Evolutionary conservation across 352 stramenopile species (phyloP).

Genomic region (Pythium sukuiense): DNA sequence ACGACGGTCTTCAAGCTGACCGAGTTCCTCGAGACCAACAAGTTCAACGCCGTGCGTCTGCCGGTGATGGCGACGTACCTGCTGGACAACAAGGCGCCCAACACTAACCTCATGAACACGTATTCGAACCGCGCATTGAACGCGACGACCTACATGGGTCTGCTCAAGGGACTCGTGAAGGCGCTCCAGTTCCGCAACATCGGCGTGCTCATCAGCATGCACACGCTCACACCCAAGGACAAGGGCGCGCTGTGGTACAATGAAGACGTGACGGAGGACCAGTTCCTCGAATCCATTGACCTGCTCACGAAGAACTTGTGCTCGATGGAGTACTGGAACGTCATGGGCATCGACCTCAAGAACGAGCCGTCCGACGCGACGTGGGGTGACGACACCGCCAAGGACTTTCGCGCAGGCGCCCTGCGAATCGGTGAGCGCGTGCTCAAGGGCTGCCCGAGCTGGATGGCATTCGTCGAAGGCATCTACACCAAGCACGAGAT

Average conservation of each 20-base stretch:
- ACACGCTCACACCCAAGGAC: constrained; percentile 60
- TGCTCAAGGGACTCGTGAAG: constrained; percentile 70
- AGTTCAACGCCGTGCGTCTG: constrained; percentile 81
- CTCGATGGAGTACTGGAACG: constrained; percentile 75
- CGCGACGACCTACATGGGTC: constrained; percentile 68
- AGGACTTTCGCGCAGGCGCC: constrained; percentile 58
- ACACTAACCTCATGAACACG: constrained; percentile 62
- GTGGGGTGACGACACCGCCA: constrained; percentile 48
- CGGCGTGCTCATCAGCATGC: constrained; percentile 76
- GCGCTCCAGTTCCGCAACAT: constrained; percentile 70
- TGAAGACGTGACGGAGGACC: constrained; percentile 47
- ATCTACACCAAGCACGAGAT: constrained; percentile 51
- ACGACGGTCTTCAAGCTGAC: constrained; percentile 79
- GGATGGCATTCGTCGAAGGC: constrained; percentile 79
- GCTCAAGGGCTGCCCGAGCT: constrained; percentile 66
- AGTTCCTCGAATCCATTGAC: constrained; percentile 60
- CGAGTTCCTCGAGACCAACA: constrained; percentile 70
- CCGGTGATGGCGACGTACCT: constrained; percentile 72
- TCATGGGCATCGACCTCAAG: constrained; percentile 81
- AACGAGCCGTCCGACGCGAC: constrained; percentile 71
- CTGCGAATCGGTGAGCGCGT: constrained; percentile 78
- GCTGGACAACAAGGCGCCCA: constrained; percentile 59
- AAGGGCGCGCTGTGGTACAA: constrained; percentile 72
- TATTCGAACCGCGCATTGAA: constrained; percentile 73
- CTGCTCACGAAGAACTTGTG: constrained; percentile 64